phyloP scores from a whole-genome alignment of 2,329 filamentous ascomycete genomes.

The Aureobasidium uvarum region DNA sequence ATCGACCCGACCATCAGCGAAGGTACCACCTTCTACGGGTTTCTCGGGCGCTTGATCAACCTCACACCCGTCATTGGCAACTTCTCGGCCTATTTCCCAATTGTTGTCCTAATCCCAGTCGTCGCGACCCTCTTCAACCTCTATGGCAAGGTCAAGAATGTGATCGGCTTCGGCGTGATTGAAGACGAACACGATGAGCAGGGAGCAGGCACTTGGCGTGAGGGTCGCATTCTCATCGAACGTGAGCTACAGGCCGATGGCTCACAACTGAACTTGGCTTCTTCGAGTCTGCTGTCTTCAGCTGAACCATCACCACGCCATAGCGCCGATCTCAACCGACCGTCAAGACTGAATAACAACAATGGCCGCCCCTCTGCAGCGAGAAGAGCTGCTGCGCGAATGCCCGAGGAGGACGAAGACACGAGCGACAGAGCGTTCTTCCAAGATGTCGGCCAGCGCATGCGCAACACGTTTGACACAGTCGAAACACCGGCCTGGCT shows the following conservation, averaged over 20 bases:
- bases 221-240: constrained; percentile 87
- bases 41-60: constrained; percentile 79
- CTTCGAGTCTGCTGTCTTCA: constrained; percentile 27
- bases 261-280: constrained; percentile 40
- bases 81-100: constrained; percentile 86
- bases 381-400: constrained; percentile 13
- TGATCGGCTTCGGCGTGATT: constrained; percentile 75
- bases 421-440: constrained; percentile 73
- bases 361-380: constrained; percentile 14
- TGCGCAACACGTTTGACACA: constrained; percentile 89
- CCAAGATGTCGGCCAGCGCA: constrained; percentile 74
- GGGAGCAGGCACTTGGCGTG: constrained; percentile 80
- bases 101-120: constrained; percentile 82
- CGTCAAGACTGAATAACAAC: constrained; percentile 16
- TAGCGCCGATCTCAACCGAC: constrained; percentile 24
- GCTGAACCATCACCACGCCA: constrained; percentile 19
- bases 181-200: constrained; percentile 64
- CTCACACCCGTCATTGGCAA: constrained; percentile 77
- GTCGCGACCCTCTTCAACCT: constrained; percentile 83
- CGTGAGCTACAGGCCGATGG: constrained; percentile 60
- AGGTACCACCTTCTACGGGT: constrained; percentile 80
- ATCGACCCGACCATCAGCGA: constrained; percentile 69
- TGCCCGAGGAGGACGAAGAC: constrained; percentile 52
- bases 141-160: constrained; percentile 74
- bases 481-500: constrained; percentile 81